A percentile compares a stretch with the other conserved stretches of the same genome.
These are phyloP conservation scores for Tilletia caries DNA, from an alignment of 1,284 basidiomycete species.

Conservation along the genomic window DNA sequence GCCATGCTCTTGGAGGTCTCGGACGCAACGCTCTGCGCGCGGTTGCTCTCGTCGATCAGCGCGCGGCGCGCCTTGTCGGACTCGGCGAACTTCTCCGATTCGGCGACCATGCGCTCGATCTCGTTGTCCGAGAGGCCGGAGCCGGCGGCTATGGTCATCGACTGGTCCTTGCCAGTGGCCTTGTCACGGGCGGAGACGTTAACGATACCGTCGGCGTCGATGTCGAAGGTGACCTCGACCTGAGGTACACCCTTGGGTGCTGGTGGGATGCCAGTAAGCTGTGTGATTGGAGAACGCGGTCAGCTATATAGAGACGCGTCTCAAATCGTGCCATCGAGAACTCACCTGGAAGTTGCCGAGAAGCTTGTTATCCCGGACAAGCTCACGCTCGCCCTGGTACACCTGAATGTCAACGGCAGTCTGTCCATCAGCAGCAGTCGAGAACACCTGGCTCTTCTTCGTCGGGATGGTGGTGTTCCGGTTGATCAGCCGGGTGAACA, in stretches of 20 bases:
- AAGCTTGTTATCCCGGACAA: slow-evolving; percentile 96
- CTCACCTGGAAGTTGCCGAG: slow-evolving; percentile 87
- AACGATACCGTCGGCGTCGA: slow-evolving; percentile 96
- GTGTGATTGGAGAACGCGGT: not conserved
- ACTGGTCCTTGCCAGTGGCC: slow-evolving; percentile 95
- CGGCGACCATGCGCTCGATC: slow-evolving; percentile 93
- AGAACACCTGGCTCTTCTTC: slow-evolving; percentile 98
- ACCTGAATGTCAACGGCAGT: slow-evolving; percentile 83
- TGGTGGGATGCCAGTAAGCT: slow-evolving; percentile 89
- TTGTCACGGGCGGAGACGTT: slow-evolving; percentile 95
- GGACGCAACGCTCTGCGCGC: slow-evolving; percentile 85
- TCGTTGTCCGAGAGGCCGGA: slow-evolving; percentile 94
- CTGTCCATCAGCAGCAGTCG: slow-evolving; percentile 76
- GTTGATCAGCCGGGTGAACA: slow-evolving; percentile 77
- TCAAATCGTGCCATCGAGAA: not conserved
- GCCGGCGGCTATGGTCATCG: slow-evolving; percentile 93
- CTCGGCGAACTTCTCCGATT: slow-evolving; percentile 82
- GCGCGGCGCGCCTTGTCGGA: slow-evolving; percentile 71
- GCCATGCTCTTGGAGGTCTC: slow-evolving; percentile 96
- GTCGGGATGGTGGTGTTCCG: slow-evolving; percentile 99
- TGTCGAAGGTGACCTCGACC: slow-evolving; percentile 98
- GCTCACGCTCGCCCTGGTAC: slow-evolving; percentile 96
- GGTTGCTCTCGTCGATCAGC: slow-evolving; percentile 95
- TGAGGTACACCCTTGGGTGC: slow-evolving; percentile 97
- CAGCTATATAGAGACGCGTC: slow-evolving; percentile 2